These are phyloP conservation scores for Penicillium chermesinum DNA, from an alignment of 495 filamentous ascomycete genomes.

Conservation along the genomic window DNA sequence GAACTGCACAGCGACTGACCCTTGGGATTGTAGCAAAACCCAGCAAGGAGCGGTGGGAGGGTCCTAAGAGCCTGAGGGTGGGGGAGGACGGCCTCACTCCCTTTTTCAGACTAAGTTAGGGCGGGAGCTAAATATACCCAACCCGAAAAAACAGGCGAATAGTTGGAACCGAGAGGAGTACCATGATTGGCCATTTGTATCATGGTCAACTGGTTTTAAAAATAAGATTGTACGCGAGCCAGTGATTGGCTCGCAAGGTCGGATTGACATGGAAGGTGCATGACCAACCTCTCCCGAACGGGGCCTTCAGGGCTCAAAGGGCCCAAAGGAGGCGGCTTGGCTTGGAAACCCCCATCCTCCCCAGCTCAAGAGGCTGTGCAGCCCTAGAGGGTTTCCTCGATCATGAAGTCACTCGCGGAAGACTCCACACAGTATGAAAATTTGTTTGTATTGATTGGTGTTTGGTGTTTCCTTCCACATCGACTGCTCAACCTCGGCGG, in stretches of 20 bases:
- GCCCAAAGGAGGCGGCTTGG: constrained; percentile 2
- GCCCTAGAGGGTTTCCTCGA: background rate
- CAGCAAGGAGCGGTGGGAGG: background rate
- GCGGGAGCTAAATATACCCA: constrained; percentile 7
- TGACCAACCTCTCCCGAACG: too few species aligned
- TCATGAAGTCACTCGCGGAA: constrained; percentile 1
- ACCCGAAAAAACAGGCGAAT: background rate
- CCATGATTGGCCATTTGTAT: background rate
- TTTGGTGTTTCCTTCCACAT: constrained; percentile 1
- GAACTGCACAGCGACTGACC: background rate
- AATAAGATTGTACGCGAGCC: background rate
- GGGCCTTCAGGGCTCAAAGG: too few species aligned
- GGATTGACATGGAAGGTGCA: too few species aligned
- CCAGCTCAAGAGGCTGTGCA: background rate
- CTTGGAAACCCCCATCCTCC: background rate
- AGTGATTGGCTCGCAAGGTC: background rate
- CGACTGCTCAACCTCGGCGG: constrained; percentile 8
- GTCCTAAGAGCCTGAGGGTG: background rate
- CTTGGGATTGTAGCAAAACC: background rate
- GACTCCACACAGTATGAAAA: background rate
- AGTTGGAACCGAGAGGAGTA: background rate
- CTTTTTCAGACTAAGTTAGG: constrained; percentile 8
- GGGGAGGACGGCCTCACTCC: background rate
- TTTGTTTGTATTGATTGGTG: too few species aligned
- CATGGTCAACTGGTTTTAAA: background rate